Percentiles rank a stretch among this genome's conserved stretches.
Evolutionary conservation across 768 basidiomycete genomes (phyloP).

Genomic region (Phylloporus scabripes): DNA sequence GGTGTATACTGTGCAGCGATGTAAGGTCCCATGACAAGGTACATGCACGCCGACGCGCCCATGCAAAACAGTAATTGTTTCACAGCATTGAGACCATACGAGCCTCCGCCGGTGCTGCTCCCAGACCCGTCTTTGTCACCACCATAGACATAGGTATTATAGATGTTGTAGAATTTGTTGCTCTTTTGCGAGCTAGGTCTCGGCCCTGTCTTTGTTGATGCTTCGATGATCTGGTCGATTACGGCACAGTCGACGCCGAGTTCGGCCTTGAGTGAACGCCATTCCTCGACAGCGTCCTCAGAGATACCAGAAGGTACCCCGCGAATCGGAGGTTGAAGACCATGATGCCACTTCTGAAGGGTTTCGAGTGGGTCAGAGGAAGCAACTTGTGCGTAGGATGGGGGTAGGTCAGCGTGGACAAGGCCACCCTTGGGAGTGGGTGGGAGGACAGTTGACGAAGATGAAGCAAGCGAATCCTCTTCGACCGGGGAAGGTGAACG

Average conservation of each 20-base stretch:
- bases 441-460: constrained; percentile 67
- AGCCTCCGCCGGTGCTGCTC: constrained; percentile 10
- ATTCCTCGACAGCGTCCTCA: constrained; percentile 64
- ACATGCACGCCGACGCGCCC: constrained; percentile 56
- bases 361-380: constrained; percentile 49
- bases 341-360: constrained; percentile 68
- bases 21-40: constrained; percentile 57
- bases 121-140: constrained; percentile 35
- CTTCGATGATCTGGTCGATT: constrained; percentile 63
- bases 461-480: constrained; percentile 61
- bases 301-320: constrained; percentile 51
- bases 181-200: constrained; percentile 36
- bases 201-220: constrained; percentile 30
- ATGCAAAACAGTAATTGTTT: constrained; percentile 53
- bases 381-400: constrained; percentile 63
- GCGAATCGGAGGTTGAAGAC: constrained; percentile 42
- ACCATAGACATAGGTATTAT: constrained; percentile 65
- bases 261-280: constrained; percentile 75
- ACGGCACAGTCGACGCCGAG: constrained; percentile 72
- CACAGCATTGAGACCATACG: constrained; percentile 33
- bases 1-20: constrained; percentile 49
- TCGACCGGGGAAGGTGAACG: constrained; percentile 42
- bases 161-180: constrained; percentile 77
- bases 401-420: constrained; percentile 52
- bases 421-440: constrained; percentile 57